Evolutionary conservation across 108 stramenopile genomes (phyloP).

Genomic region (Stephanodiscus triporus): DNA sequence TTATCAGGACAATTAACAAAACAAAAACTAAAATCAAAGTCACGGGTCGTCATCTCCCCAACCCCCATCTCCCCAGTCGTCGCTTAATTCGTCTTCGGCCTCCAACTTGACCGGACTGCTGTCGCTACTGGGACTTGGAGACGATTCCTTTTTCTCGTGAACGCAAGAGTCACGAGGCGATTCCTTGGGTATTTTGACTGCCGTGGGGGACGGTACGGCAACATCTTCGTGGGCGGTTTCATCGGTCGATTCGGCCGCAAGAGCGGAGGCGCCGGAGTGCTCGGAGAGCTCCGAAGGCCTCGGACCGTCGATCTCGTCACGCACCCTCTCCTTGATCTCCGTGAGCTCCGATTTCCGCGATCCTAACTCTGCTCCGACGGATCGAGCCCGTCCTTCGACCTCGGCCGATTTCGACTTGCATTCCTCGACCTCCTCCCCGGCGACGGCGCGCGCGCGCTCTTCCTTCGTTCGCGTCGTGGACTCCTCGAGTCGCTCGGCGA

Average conservation of each 20-base stretch:
- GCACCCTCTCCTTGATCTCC: no score
- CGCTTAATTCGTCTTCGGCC: slow-evolving; percentile 6
- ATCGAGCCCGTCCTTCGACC: slow-evolving; percentile 8
- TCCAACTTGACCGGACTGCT: slow-evolving; percentile 4
- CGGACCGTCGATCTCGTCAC: no score
- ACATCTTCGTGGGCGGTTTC: no score
- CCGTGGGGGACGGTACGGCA: background rate
- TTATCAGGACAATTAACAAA: no score
- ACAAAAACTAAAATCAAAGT: no score
- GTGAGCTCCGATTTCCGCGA: background rate
- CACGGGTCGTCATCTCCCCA: slow-evolving; percentile 22
- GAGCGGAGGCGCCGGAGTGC: no score
- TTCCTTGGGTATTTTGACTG: background rate
- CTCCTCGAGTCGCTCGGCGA: slow-evolving; percentile 16
- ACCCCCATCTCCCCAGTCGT: slow-evolving; percentile 29
- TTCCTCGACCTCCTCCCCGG: slow-evolving; percentile 15
- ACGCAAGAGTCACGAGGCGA: no score
- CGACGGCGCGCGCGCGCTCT: background rate
- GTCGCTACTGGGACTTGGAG: background rate
- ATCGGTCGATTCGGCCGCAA: no score
- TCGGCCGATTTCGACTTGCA: slow-evolving; percentile 7
- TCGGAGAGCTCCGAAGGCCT: no score
- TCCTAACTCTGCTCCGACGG: slow-evolving; percentile 7
- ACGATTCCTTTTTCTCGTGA: no score
- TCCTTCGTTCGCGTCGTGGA: slow-evolving; percentile 13